Evolutionary conservation across 2,329 filamentous ascomycete species (phyloP).

Genomic region (Thermothelomyces thermophilus): DNA sequence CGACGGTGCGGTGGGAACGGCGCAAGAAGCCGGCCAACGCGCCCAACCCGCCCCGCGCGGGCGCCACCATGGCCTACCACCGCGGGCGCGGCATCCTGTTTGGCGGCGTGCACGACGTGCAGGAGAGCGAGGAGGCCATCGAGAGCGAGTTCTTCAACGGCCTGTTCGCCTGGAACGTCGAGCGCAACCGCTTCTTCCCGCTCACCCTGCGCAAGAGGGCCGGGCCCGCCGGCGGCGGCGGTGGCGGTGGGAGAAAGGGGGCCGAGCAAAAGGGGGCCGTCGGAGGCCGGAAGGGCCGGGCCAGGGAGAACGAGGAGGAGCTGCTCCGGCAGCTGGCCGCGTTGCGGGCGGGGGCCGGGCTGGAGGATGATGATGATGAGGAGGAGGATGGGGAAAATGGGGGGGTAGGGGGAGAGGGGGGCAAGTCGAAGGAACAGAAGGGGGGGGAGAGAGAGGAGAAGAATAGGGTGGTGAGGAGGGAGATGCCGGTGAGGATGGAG

Average conservation of each 20-base stretch:
- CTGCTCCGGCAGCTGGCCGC: slow-evolving; percentile 79
- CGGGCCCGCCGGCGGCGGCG: slow-evolving; percentile 49
- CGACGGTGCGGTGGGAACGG: slow-evolving; percentile 81
- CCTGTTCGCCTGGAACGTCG: slow-evolving; percentile 88
- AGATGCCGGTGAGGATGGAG: slow-evolving; percentile 66
- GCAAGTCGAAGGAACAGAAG: slow-evolving; percentile 37
- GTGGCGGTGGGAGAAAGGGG: slow-evolving; percentile 27
- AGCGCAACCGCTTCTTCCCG: slow-evolving; percentile 91
- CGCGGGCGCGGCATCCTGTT: slow-evolving; percentile 90
- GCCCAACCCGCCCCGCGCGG: slow-evolving; percentile 75
- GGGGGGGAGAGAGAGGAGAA: slow-evolving; percentile 49
- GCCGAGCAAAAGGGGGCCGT: slow-evolving; percentile 53
- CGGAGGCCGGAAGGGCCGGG: slow-evolving; percentile 59
- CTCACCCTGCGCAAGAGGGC: slow-evolving; percentile 63
- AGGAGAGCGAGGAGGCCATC: slow-evolving; percentile 87
- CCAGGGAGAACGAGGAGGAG: slow-evolving; percentile 87
- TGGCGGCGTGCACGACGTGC: slow-evolving; percentile 89
- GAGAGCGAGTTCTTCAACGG: slow-evolving; percentile 96
- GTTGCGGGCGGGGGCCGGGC: slow-evolving; percentile 65
- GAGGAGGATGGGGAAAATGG: slow-evolving; percentile 35
- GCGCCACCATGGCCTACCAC: slow-evolving; percentile 89
- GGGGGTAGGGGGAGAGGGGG: slow-evolving; percentile 34
- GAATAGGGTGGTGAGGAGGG: slow-evolving; percentile 51
- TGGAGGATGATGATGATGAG: slow-evolving; percentile 36
- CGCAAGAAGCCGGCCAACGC: slow-evolving; percentile 88